Evolutionary conservation across 2,329 filamentous ascomycete genomes (phyloP).

Genomic region (Aureobasidium pullulans): DNA sequence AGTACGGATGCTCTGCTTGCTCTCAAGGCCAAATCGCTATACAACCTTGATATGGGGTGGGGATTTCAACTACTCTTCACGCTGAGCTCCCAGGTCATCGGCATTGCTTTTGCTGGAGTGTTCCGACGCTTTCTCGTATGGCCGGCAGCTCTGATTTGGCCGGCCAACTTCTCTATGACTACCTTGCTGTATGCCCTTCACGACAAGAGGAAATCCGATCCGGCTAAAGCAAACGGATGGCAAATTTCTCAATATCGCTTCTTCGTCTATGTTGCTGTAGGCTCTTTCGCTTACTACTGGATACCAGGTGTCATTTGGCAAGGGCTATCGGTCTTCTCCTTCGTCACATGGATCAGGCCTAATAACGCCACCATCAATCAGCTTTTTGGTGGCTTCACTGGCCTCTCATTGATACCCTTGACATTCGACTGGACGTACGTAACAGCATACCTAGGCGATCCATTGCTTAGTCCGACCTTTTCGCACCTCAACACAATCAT

Average conservation of each 20-base stretch:
- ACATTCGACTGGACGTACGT: not conserved
- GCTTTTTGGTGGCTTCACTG: slow-evolving; percentile 75
- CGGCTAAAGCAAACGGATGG: slow-evolving; percentile 53
- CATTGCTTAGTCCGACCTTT: not conserved
- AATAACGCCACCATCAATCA: slow-evolving; percentile 77
- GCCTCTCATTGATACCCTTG: slow-evolving; percentile 57
- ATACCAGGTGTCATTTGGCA: slow-evolving; percentile 75
- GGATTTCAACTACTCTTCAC: slow-evolving; percentile 75
- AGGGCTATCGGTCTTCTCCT: slow-evolving; percentile 78
- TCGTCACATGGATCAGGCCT: slow-evolving; percentile 80
- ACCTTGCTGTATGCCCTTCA: slow-evolving; percentile 63
- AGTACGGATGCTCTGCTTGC: slow-evolving; percentile 61
- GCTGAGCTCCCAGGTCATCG: slow-evolving; percentile 76
- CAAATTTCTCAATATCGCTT: slow-evolving; percentile 74
- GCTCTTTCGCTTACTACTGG: slow-evolving; percentile 72
- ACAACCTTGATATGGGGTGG: slow-evolving; percentile 69
- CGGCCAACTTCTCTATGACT: slow-evolving; percentile 76
- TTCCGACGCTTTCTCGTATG: slow-evolving; percentile 73
- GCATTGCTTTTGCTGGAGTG: slow-evolving; percentile 77
- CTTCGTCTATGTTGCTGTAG: slow-evolving; percentile 59
- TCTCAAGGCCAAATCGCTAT: slow-evolving; percentile 64
- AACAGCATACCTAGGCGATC: not conserved
- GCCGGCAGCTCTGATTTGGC: slow-evolving; percentile 86
- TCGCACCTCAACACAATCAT: slow-evolving; percentile 2
- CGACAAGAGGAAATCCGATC: not conserved